Base-by-base conservation (phyloP, 768 basidiomycete genomes). In the Calocybe gangraenosa region DNA sequence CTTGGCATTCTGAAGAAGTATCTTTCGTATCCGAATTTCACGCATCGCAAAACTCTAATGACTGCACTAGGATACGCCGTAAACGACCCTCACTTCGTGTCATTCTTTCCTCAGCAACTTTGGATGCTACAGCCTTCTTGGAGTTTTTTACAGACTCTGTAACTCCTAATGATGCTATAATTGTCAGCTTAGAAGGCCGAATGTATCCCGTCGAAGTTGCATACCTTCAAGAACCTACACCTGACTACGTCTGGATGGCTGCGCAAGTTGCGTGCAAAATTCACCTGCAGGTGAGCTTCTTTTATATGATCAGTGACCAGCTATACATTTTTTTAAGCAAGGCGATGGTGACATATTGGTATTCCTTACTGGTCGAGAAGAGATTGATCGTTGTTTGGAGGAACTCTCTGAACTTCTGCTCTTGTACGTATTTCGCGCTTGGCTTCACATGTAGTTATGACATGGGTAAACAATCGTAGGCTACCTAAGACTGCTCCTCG, bases 161-260 rank as follows among this genome's bases (percentile, higher is more conserved):
- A 14, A 70, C 74, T n/a, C 54, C 73, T 2, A 75, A 81, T 47
- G 91, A 90, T 46, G 87, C 88, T 0, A 82, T 77, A 1, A 87
- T 98, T 47, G 76, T 97, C 54, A 90, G 87, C 58, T 67, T 98
- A 25, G 94, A 98, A 64, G 96, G 96, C 6, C 78, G 93, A 17
- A 87, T 91, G 79, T 96, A 85, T 63, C 95, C 96, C 2, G 94
- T 99, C 2, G 90, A 99, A 56, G 77, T 95, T 13, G 90, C 87
- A 15, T 96, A 96, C 65, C 70, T 94, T 2, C 70, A 81, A 49
- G 79, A 91, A 46, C 82, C 95, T 6, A 70, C 75, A 3, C 64
- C 80, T 2, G 89, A 98, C 58, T 95, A 97, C 55, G 80, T 92
- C 13, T 75, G 73, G 49, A 82, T 76, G 55, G 92, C 93, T 7